Evolutionary conservation across 139 green algal genomes (phyloP).

Genomic region (Chlorella sp.): DNA sequence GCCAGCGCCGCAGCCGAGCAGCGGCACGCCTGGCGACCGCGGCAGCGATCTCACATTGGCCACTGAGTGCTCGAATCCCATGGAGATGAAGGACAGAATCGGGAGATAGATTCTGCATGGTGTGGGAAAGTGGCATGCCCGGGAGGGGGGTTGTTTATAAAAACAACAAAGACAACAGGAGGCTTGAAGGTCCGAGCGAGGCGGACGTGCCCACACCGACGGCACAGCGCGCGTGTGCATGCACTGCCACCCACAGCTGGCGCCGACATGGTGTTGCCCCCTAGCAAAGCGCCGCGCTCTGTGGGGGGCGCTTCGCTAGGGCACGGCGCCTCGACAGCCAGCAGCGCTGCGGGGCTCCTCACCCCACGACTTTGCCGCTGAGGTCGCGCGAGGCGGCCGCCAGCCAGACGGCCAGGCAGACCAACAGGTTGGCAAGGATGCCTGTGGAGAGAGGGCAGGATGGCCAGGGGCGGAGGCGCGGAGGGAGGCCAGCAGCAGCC

Average conservation of each 20-base stretch:
- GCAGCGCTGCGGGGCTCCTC: too few relatives aligned
- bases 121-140: too few relatives aligned
- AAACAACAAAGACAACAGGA: too few relatives aligned
- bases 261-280: too few relatives aligned
- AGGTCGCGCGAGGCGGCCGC: neutral
- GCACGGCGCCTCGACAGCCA: too few relatives aligned
- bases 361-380: neutral
- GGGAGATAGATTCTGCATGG: slow-evolving; percentile 10
- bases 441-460: neutral
- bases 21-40: neutral
- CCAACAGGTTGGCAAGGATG: slow-evolving; percentile 12
- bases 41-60: slow-evolving; percentile 12
- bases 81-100: slow-evolving; percentile 6
- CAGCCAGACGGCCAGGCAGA: slow-evolving; percentile 22
- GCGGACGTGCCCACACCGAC: too few relatives aligned
- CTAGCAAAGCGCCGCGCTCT: too few relatives aligned
- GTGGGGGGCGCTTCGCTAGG: too few relatives aligned
- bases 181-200: too few relatives aligned
- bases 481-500: neutral
- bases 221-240: too few relatives aligned
- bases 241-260: too few relatives aligned
- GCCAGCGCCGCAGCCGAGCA: neutral
- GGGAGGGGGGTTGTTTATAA: too few relatives aligned
- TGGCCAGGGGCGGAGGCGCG: neutral
- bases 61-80: slow-evolving; percentile 8